Percentiles rank a stretch among this genome's conserved stretches.
Evolutionary conservation across 495 filamentous ascomycete species (phyloP).

Genomic region (Oleoguttula mirabilis): DNA sequence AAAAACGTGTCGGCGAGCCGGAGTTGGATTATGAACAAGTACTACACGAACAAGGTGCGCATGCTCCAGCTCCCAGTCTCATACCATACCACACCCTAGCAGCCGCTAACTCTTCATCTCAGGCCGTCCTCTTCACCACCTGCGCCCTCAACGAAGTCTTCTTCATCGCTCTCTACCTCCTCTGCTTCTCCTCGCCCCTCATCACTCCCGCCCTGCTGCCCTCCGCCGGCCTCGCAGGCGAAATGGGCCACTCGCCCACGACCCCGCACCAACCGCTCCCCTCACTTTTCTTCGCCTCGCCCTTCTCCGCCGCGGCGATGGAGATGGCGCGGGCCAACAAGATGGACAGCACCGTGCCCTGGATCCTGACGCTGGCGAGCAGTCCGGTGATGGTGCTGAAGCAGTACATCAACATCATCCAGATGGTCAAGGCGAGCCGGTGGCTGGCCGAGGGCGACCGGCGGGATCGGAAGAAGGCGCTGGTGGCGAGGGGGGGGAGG

Average conservation of each 20-base stretch:
- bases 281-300: constrained; percentile 60
- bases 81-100: neutral
- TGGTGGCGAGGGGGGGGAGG: constrained; percentile 26
- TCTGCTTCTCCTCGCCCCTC: constrained; percentile 83
- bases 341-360: constrained; percentile 73
- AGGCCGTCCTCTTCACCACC: constrained; percentile 86
- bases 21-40: constrained; percentile 75
- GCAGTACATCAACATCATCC: constrained; percentile 87
- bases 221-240: constrained; percentile 14
- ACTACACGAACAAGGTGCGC: constrained; percentile 90
- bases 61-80: neutral
- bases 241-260: constrained; percentile 1
- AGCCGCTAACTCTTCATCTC: constrained; percentile 4
- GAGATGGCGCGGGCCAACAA: constrained; percentile 86
- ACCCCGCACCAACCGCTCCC: constrained; percentile 51
- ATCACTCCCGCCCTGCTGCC: constrained; percentile 72
- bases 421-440: constrained; percentile 82
- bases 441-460: constrained; percentile 87
- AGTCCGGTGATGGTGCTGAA: constrained; percentile 81
- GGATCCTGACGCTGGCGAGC: constrained; percentile 73
- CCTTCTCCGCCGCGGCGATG: constrained; percentile 81
- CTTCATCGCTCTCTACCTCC: constrained; percentile 94
- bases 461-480: constrained; percentile 40
- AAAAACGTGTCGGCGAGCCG: constrained; percentile 79
- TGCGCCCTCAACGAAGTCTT: constrained; percentile 88